These are phyloP conservation scores for Hymenoscyphus infarciens DNA, from an alignment of 2,329 filamentous ascomycete species.

Conservation along the genomic window DNA sequence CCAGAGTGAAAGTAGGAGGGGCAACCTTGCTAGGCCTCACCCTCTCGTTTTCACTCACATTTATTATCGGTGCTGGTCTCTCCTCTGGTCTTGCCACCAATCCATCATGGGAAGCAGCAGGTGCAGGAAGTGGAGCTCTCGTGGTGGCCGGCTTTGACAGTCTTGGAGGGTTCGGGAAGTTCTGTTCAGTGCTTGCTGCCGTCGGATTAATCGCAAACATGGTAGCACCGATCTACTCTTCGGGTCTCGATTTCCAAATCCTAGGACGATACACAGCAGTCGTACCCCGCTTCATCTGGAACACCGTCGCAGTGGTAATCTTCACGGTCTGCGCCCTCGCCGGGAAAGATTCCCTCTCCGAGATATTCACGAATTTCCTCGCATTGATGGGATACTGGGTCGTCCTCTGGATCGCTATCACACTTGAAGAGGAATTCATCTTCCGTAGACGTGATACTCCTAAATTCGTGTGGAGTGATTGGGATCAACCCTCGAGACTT, in stretches of 20 bases:
- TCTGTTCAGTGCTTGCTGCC: conserved; percentile 62
- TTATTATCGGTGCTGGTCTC: conserved; percentile 59
- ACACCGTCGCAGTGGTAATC: conserved; percentile 57
- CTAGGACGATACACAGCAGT: conserved; percentile 54
- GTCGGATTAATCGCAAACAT: conserved; percentile 64
- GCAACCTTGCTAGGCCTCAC: conserved; percentile 55
- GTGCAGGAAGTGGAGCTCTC: conserved; percentile 57
- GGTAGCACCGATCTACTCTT: conserved; percentile 60
- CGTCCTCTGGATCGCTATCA: conserved; percentile 60
- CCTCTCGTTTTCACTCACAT: conserved; percentile 56
- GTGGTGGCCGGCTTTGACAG: conserved; percentile 59
- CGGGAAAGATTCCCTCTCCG: conserved; percentile 56
- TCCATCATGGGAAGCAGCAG: conserved; percentile 55
- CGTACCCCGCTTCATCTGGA: conserved; percentile 63
- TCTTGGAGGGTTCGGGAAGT: conserved; percentile 60
- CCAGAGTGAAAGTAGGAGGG: conserved; percentile 47
- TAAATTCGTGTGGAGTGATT: conserved; percentile 57
- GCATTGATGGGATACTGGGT: conserved; percentile 70
- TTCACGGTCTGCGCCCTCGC: conserved; percentile 63
- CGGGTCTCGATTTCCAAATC: conserved; percentile 65
- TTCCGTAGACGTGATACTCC: conserved; percentile 45
- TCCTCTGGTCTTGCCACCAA: conserved; percentile 53
- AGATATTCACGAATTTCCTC: conserved; percentile 67
- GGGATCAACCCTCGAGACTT: conserved; percentile 56
- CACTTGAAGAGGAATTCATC: conserved; percentile 58